Conservation (phyloP, 352 stramenopile genomes). For the Pythium brassicae region DNA sequence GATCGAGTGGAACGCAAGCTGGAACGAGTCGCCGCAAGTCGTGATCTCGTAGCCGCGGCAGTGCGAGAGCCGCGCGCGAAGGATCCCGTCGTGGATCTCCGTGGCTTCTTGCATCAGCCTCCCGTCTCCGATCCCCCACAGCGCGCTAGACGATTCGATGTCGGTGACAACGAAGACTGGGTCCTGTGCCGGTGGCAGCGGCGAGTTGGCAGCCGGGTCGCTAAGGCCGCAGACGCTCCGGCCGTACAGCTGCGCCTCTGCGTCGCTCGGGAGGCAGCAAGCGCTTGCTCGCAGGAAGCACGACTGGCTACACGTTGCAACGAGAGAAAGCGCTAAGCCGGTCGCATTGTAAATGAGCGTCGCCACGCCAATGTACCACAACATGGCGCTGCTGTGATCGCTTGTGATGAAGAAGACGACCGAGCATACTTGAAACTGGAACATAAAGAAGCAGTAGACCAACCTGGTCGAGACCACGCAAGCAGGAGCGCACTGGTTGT, state of each 20-base stretch:
- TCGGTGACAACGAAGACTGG: conserved; percentile 79
- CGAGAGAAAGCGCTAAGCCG: conserved; percentile 28
- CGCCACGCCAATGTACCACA: conserved; percentile 36
- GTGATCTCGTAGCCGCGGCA: conserved; percentile 75
- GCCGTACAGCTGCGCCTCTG: conserved; percentile 33
- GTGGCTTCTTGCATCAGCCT: conserved; percentile 58
- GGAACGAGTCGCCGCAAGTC: conserved; percentile 66
- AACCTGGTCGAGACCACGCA: conserved; percentile 13
- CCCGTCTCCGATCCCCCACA: conserved; percentile 55
- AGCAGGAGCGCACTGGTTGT: too few species aligned
- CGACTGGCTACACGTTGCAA: conserved; percentile 42
- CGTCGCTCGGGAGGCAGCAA: conserved; percentile 43
- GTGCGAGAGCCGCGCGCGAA: conserved; percentile 41
- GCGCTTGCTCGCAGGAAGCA: conserved; percentile 35
- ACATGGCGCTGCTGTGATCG: neutral
- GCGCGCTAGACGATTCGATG: conserved; percentile 68
- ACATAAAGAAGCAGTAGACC: conserved; percentile 45
- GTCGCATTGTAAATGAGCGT: conserved; percentile 35
- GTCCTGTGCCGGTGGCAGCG: conserved; percentile 24
- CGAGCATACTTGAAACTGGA: conserved; percentile 47
- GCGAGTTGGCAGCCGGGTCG: conserved; percentile 16
- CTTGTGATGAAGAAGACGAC: conserved; percentile 32
- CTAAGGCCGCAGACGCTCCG: conserved; percentile 1
- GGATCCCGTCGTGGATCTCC: conserved; percentile 58
- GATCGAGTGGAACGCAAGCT: conserved; percentile 67